Percentiles rank a stretch among this genome's conserved stretches.
Conservation (phyloP, 2,329 filamentous ascomycete species). For the Pestalotiopsis fici region DNA sequence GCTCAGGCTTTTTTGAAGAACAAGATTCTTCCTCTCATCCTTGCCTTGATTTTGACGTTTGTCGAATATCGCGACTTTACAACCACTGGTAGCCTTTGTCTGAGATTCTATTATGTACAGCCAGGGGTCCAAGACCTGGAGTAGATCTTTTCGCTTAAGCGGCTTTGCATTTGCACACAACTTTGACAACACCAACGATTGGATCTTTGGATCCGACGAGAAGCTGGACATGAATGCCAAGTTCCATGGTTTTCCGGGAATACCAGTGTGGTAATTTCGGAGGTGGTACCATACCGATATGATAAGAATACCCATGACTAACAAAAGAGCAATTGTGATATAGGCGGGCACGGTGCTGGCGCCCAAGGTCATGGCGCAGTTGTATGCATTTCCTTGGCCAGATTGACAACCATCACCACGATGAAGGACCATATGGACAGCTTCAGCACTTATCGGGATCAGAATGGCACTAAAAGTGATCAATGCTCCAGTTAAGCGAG, state of each 20-base stretch:
- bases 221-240: constrained; percentile 34
- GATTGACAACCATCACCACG: constrained; percentile 22
- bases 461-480: constrained; percentile 25
- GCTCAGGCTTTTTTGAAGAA: background rate
- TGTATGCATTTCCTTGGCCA: constrained; percentile 20
- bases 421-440: constrained; percentile 27
- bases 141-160: constrained; percentile 13
- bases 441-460: constrained; percentile 29
- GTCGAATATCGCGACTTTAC: too few species aligned
- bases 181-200: constrained; percentile 20
- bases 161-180: constrained; percentile 18
- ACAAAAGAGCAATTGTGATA: constrained; percentile 25
- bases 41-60: too few species aligned
- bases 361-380: constrained; percentile 31
- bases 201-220: constrained; percentile 20
- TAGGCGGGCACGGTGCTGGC: constrained; percentile 23
- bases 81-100: too few species aligned
- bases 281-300: constrained; percentile 23
- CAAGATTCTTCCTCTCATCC: background rate
- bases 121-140: constrained; percentile 21
- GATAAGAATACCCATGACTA: constrained; percentile 25
- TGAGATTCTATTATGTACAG: constrained; percentile 13
- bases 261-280: constrained; percentile 29
- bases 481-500: constrained; percentile 26
- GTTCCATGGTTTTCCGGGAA: constrained; percentile 35